Evolutionary conservation across 164 flowering plant genomes (phyloP).

Genomic region (Akebia trifoliata): DNA sequence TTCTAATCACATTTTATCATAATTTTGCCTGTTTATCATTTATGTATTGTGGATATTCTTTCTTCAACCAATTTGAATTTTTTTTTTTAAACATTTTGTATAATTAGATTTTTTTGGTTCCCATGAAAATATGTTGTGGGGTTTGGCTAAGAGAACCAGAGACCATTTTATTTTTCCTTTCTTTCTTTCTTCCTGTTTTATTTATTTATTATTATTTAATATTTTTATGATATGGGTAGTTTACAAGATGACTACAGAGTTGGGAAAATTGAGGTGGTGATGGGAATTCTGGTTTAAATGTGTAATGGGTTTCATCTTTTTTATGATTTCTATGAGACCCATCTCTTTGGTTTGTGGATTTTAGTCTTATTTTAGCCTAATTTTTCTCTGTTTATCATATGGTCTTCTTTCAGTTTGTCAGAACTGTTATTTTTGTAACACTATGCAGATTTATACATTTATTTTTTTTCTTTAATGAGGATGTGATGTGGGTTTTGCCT

Average conservation of each 20-base stretch:
- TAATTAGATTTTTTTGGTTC: too few relatives aligned
- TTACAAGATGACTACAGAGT: too few relatives aligned
- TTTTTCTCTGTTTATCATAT: background rate
- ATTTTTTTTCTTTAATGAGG: background rate
- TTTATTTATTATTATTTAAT: too few relatives aligned
- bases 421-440: background rate
- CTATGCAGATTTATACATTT: background rate
- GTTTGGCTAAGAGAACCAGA: too few relatives aligned
- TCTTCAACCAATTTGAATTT: too few relatives aligned
- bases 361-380: background rate
- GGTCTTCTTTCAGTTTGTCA: slow-evolving; percentile 1
- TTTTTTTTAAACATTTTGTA: too few relatives aligned
- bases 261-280: too few relatives aligned
- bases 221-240: too few relatives aligned
- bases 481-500: background rate
- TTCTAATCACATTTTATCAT: background rate
- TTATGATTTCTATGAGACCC: background rate
- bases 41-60: background rate
- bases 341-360: background rate
- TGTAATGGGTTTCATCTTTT: too few relatives aligned
- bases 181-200: background rate
- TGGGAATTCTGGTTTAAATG: too few relatives aligned
- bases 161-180: background rate
- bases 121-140: too few relatives aligned
- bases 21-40: background rate